Percentiles rank a stretch among this genome's conserved stretches.
phyloP scores from a whole-genome alignment of 768 basidiomycete species.

The Polyporus arcularius region DNA sequence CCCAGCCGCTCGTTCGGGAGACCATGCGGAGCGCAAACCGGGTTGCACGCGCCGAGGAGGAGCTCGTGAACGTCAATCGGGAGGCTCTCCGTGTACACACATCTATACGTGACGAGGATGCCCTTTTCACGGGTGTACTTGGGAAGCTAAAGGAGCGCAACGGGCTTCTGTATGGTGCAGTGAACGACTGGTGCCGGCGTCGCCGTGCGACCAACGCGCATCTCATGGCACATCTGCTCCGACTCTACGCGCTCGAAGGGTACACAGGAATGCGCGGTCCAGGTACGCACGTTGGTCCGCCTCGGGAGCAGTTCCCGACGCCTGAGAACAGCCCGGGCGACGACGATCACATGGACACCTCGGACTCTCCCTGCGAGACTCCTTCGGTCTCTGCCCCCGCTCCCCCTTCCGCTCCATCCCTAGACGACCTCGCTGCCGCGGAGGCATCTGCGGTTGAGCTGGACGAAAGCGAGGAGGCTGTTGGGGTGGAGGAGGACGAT shows the following conservation, averaged over 20 bases:
- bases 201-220: constrained; percentile 9
- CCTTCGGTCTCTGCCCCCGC: no score
- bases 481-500: not conserved
- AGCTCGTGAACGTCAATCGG: constrained; percentile 26
- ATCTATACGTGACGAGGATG: constrained; percentile 25
- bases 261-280: not conserved
- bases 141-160: not conserved
- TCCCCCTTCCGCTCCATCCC: no score
- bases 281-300: not conserved
- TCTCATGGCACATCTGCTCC: constrained; percentile 8
- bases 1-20: constrained; percentile 23
- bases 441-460: not conserved
- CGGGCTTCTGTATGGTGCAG: constrained; percentile 1
- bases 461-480: not conserved
- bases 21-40: constrained; percentile 24
- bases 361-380: no score
- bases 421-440: no score
- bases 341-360: no score
- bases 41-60: constrained; percentile 27
- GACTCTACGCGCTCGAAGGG: constrained; percentile 9
- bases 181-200: not conserved
- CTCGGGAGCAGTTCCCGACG: not conserved
- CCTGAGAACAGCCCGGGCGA: no score
- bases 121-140: constrained; percentile 3
- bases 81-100: constrained; percentile 30